phyloP scores from a whole-genome alignment of 768 basidiomycete species.

The Nidula microcarpa region DNA sequence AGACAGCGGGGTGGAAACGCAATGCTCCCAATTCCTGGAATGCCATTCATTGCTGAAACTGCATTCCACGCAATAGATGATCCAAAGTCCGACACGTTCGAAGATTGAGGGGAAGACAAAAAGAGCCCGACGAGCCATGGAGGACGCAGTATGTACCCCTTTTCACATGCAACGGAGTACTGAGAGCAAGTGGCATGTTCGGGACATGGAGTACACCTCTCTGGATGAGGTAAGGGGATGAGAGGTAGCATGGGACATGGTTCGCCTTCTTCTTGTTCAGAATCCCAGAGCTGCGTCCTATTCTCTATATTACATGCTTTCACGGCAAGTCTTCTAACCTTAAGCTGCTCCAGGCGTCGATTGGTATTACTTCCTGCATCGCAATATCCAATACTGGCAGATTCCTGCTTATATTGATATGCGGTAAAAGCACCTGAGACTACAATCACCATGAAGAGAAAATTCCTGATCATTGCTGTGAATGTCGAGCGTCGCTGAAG shows the following conservation, averaged over 20 bases:
- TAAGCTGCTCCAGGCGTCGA: constrained; percentile 43
- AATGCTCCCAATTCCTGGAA: constrained; percentile 75
- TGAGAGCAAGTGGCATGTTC: constrained; percentile 61
- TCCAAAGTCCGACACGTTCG: constrained; percentile 32
- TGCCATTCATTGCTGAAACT: constrained; percentile 51
- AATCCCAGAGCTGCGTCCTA: constrained; percentile 41
- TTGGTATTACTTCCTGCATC: constrained; percentile 63
- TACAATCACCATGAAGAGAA: constrained; percentile 24
- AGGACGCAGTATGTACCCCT: constrained; percentile 61
- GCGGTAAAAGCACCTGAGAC: constrained; percentile 27
- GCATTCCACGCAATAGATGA: constrained; percentile 42
- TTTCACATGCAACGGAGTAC: constrained; percentile 59
- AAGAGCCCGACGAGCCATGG: constrained; percentile 55
- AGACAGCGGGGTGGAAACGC: constrained; percentile 74
- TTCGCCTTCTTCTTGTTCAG: constrained; percentile 33
- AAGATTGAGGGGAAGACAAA: constrained; percentile 30
- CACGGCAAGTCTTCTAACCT: constrained; percentile 39
- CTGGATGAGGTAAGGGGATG: constrained; percentile 53
- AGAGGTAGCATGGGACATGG: constrained; percentile 54
- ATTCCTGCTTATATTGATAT: constrained; percentile 61
- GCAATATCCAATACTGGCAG: constrained; percentile 74
- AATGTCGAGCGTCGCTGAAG: neutral
- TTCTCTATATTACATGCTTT: constrained; percentile 58
- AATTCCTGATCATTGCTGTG: neutral
- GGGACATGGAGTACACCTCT: constrained; percentile 71